A percentile compares a stretch with the other conserved stretches of the same genome.
Evolutionary conservation across 768 basidiomycete genomes (phyloP).

Genomic region (Holtermannia corniformis): DNA sequence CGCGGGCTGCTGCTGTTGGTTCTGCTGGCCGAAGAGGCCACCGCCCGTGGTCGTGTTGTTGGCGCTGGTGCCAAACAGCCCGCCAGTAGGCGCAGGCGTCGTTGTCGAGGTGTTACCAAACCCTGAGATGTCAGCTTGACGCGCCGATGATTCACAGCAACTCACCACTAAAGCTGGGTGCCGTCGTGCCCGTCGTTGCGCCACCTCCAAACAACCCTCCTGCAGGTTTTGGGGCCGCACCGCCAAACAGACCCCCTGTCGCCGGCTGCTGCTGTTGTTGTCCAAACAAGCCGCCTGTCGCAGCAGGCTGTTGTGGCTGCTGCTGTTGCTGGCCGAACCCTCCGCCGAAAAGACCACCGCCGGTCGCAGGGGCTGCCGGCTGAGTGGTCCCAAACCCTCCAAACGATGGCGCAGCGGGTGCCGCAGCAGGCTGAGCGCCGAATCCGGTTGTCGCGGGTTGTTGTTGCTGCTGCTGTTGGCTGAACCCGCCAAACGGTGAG

Average conservation of each 20-base stretch:
- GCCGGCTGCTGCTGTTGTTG: slow-evolving; percentile 12
- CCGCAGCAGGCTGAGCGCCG: slow-evolving; percentile 31
- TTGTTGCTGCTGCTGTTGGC: slow-evolving; percentile 35
- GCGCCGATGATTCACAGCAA: background rate
- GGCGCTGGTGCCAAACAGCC: slow-evolving; percentile 30
- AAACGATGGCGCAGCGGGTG: slow-evolving; percentile 20
- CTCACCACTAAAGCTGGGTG: background rate
- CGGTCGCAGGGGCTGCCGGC: slow-evolving; percentile 5
- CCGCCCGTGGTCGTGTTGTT: slow-evolving; percentile 18
- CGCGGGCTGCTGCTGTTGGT: slow-evolving; percentile 28
- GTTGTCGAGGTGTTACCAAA: slow-evolving; percentile 18
- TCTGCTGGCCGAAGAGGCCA: slow-evolving; percentile 38
- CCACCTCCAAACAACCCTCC: slow-evolving; percentile 18
- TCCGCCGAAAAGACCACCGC: slow-evolving; percentile 18
- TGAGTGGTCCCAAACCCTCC: slow-evolving; percentile 28
- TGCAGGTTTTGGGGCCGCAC: background rate
- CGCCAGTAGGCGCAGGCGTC: no score
- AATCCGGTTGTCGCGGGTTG: slow-evolving; percentile 34
- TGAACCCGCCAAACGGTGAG: slow-evolving; percentile 31
- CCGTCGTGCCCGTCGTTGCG: slow-evolving; percentile 2
- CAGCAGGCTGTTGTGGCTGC: slow-evolving; percentile 15
- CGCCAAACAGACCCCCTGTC: slow-evolving; percentile 7
- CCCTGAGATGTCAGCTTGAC: slow-evolving; percentile 1
- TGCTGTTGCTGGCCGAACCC: slow-evolving; percentile 22
- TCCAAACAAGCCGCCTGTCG: slow-evolving; percentile 18